Evolutionary conservation across 495 filamentous ascomycete species (phyloP), one percentile per base, ranked within the genome.

Genomic region (Tuber brumale): DNA sequence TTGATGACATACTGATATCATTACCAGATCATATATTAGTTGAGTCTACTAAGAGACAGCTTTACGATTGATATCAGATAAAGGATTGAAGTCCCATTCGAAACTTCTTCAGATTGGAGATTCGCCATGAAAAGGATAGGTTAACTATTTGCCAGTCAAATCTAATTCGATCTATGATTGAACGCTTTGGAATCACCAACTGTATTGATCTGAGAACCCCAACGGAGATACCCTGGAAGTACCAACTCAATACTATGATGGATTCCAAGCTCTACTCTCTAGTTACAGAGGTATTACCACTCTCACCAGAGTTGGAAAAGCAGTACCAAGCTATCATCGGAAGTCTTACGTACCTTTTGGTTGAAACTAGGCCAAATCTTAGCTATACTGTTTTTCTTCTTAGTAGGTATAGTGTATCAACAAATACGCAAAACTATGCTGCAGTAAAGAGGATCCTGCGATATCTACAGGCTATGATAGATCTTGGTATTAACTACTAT

Each of bases 221-320:
- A 27, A 57, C 27, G 48, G 48, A 57, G 9, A 57, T 23, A 2
- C 1, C 48, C 2, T 8, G 9, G 8, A 0, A 4, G 8, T 2
- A 57, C 9, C 1, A 8, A 3, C 23, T 57, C 1, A 27, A 23
- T 27, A 51, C 2, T 2, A n/a, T 3, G 0, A 0, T 5, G 10
- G 19, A 23, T 0, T 10, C 21, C 1, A 10, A n/a, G n/a, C n/a
- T n/a, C n/a, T 6, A 9, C 0, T 51, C n/a, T 7, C 8, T 10
- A 0, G 8, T 0, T 1, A 0, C 0, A 0, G 0, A 2, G 21
- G n/a, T n/a, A n/a, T n/a, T n/a, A n/a, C n/a, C 23, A 1, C 46
- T 51, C 2, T n/a, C 46, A 8, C 23, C 1, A 0, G 8, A 57
- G 0, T 23, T 27, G 3, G 0, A 57, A 4, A 2, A 27, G 8